Conservation (phyloP, 805 yeast genomes). For the Candida piceae region DNA sequence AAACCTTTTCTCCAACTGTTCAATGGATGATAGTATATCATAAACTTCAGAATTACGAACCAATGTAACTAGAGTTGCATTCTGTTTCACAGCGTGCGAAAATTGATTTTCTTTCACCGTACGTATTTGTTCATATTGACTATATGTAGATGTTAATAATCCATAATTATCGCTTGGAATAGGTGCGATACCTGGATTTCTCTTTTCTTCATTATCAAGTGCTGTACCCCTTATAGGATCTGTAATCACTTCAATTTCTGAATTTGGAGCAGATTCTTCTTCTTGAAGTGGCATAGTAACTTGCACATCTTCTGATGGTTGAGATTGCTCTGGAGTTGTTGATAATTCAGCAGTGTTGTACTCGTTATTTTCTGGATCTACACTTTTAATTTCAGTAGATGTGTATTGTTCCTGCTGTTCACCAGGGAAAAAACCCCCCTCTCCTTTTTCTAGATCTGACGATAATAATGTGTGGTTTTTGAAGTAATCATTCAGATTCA, state of each 20-base stretch:
- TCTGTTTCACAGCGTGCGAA: slow-evolving; percentile 25
- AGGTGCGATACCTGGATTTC: slow-evolving; percentile 20
- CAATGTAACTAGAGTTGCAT: slow-evolving; percentile 56
- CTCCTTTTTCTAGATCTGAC: no score
- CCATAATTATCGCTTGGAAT: slow-evolving; percentile 17
- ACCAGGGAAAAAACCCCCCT: no score
- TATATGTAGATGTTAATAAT: slow-evolving; percentile 17
- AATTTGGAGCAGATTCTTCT: no score
- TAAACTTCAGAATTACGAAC: slow-evolving; percentile 39
- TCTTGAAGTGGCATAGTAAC: no score
- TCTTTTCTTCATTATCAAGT: slow-evolving; percentile 17
- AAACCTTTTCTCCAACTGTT: slow-evolving; percentile 36
- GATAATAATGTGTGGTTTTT: not conserved
- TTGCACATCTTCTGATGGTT: no score
- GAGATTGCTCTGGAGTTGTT: no score
- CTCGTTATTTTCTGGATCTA: no score
- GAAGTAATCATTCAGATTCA: slow-evolving; percentile 1
- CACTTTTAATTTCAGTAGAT: not conserved
- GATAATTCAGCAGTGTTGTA: no score
- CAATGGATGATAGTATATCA: slow-evolving; percentile 37
- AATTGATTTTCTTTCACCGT: slow-evolving; percentile 11
- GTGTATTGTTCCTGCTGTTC: not conserved
- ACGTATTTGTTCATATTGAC: slow-evolving; percentile 22
- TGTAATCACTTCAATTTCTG: not conserved
- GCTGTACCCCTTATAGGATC: slow-evolving; percentile 9